Base-by-base conservation (phyloP, 1,284 basidiomycete genomes). In the Trichosporon sp. region DNA sequence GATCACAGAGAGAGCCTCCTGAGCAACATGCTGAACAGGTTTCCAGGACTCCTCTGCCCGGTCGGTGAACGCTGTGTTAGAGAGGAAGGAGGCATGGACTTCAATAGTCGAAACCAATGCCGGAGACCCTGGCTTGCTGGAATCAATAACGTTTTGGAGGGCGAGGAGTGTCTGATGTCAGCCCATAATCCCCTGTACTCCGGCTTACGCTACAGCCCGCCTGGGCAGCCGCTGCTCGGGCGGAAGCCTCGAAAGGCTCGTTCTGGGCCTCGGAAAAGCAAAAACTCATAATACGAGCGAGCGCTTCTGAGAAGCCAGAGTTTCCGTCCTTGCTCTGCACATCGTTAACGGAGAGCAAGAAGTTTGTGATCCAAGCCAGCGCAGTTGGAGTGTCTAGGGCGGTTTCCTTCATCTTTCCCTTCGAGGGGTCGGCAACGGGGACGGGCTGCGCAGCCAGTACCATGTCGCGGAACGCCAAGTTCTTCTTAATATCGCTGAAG, bases 401-500 rank as follows among this genome's bases (percentile, higher is more conserved):
- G 18, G 67, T 69, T 6, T 65, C 65, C 60, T 76, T 75, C 9
- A 70, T 74, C 66, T 79, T 78, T 13, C 68, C 75, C 31, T 77
- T 75, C 15, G 69, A 64, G 27, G 47, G 29, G 23, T 47, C 31
- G 7, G 21, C 21, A 5, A 35, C 35, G 11, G 34, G 27, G 12
- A 64, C 64, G 1, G 70, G 70, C 67, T 53, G 62, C 25, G 62
- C 63, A 0, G 62, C 42, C 62, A 85, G 83, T 6, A 92, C 76
- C 27, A 88, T 77, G 21, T 85, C 79, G 44, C 85, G 79, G 75
- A 89, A 92, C 1, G 87, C 86, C 0, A 86, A 78, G 76, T 93
- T 95, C 75, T 91, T 89, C 79, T 90, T 92, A 76, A 95, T 87
- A n/a, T 90, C 87, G 73, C 91, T 91, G 75, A 94, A 90, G 1